These are phyloP conservation scores for Lactarius deliciosus DNA, from an alignment of 768 basidiomycete species.

Conservation along the genomic window DNA sequence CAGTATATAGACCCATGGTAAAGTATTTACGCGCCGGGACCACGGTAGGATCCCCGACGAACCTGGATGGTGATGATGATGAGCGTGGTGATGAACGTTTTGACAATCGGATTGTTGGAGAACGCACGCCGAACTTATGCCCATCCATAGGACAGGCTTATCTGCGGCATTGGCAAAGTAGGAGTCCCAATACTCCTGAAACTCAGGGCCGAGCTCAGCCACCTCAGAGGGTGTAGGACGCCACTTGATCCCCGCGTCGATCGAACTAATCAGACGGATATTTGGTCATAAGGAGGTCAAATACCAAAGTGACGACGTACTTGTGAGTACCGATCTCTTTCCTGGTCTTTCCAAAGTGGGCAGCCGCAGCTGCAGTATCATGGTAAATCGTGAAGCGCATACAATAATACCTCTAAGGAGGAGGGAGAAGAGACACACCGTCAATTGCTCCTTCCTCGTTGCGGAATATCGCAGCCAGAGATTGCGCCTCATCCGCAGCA, in stretches of 20 bases:
- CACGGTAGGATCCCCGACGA: conserved; percentile 26
- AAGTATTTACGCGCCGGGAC: conserved; percentile 27
- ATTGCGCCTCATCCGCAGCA: conserved; percentile 22
- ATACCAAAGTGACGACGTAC: conserved; percentile 28
- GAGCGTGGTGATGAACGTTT: background rate
- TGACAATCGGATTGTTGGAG: background rate
- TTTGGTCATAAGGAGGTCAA: too few relatives aligned
- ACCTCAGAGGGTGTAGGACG: conserved; percentile 53
- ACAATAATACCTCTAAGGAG: background rate
- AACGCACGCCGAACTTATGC: conserved; percentile 44
- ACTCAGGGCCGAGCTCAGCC: conserved; percentile 48
- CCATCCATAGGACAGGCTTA: conserved; percentile 52
- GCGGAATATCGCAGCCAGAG: conserved; percentile 29
- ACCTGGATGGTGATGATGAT: background rate
- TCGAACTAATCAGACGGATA: conserved; percentile 3
- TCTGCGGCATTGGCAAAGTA: conserved; percentile 54
- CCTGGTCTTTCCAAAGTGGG: conserved; percentile 41
- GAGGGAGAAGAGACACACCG: conserved; percentile 9
- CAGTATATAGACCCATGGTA: conserved; percentile 24
- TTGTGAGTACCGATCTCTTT: conserved; percentile 54
- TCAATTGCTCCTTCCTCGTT: conserved; percentile 24
- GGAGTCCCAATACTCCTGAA: conserved; percentile 48
- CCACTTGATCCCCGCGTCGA: conserved; percentile 57
- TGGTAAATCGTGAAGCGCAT: background rate
- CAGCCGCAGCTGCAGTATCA: conserved; percentile 35